A percentile compares a stretch with the other conserved stretches of the same genome.
phyloP scores from a whole-genome alignment of 2,329 filamentous ascomycete genomes.

The Teratosphaeria viscida region DNA sequence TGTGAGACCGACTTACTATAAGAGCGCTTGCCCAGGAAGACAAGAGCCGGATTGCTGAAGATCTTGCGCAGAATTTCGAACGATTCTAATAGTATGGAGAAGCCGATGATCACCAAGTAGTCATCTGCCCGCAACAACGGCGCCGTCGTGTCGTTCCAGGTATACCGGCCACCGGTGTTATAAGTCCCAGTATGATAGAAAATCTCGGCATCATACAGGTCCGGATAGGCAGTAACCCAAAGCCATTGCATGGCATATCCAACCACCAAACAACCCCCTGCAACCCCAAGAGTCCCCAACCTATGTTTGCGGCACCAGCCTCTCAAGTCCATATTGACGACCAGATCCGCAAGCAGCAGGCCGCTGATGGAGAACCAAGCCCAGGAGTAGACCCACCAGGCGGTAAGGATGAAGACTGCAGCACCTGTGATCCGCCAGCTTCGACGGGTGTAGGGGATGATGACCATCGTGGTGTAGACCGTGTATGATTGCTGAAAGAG shows the following conservation, averaged over 20 bases:
- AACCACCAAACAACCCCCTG: conserved; percentile 20
- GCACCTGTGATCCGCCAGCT: conserved; percentile 31
- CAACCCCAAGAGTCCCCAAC: conserved; percentile 26
- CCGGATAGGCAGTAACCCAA: conserved; percentile 31
- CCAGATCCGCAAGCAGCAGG: conserved; percentile 31
- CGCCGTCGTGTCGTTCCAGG: conserved; percentile 22
- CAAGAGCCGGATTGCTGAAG: conserved; percentile 26
- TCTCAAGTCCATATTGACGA: conserved; percentile 33
- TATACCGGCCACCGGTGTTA: conserved; percentile 28
- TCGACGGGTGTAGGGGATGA: conserved; percentile 32
- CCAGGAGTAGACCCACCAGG: conserved; percentile 40
- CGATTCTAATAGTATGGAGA: conserved; percentile 32
- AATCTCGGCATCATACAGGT: conserved; percentile 28
- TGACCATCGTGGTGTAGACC: conserved; percentile 37
- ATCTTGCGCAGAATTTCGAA: conserved; percentile 27
- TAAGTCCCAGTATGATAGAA: conserved; percentile 34
- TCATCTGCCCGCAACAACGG: conserved; percentile 33
- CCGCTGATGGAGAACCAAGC: conserved; percentile 37
- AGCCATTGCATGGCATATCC: conserved; percentile 34
- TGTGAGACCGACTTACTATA: conserved; percentile 29
- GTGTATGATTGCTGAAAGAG: conserved; percentile 38
- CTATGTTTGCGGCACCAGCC: conserved; percentile 15
- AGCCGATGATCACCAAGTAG: conserved; percentile 34
- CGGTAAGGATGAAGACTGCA: conserved; percentile 32
- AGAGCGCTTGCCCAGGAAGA: conserved; percentile 32